phyloP scores from a whole-genome alignment of 2,329 filamentous ascomycete genomes.

The Pseudogymnoascus sp. region DNA sequence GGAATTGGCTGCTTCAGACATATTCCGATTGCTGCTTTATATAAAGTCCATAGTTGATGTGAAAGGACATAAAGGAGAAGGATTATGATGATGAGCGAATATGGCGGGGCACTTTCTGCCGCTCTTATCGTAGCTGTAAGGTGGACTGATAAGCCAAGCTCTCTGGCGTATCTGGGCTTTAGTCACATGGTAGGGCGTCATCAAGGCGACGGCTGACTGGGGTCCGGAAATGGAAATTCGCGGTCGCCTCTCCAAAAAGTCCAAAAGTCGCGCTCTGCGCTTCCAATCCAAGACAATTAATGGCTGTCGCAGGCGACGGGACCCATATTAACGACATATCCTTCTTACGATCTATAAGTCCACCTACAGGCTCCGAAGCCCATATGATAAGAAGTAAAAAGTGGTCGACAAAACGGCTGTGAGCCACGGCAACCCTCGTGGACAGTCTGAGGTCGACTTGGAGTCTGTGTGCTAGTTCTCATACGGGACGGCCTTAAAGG shows the following conservation, averaged over 20 bases:
- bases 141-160: slow-evolving; percentile 7
- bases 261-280: not conserved
- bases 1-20: not conserved
- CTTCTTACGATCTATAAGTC: not conserved
- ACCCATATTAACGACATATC: not conserved
- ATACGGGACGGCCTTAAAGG: slow-evolving; percentile 15
- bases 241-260: slow-evolving; percentile 6
- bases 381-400: slow-evolving; percentile 1
- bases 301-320: slow-evolving; percentile 6
- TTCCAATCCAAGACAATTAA: not conserved
- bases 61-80: not conserved
- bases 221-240: slow-evolving; percentile 9
- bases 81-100: slow-evolving; percentile 6
- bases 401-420: not conserved
- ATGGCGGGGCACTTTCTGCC: slow-evolving; percentile 9
- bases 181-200: slow-evolving; percentile 6
- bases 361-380: not conserved
- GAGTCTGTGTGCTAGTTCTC: not conserved
- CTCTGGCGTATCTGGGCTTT: not conserved
- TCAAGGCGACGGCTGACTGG: slow-evolving; percentile 5
- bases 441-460: not conserved
- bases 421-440: slow-evolving; percentile 1
- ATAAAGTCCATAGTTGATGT: slow-evolving; percentile 4
- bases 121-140: not conserved
- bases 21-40: slow-evolving; percentile 7